Evolutionary conservation across 176 grass and related monocot genomes (phyloP), one percentile per base, ranked within the genome.

Genomic region (Carex littledalei): DNA sequence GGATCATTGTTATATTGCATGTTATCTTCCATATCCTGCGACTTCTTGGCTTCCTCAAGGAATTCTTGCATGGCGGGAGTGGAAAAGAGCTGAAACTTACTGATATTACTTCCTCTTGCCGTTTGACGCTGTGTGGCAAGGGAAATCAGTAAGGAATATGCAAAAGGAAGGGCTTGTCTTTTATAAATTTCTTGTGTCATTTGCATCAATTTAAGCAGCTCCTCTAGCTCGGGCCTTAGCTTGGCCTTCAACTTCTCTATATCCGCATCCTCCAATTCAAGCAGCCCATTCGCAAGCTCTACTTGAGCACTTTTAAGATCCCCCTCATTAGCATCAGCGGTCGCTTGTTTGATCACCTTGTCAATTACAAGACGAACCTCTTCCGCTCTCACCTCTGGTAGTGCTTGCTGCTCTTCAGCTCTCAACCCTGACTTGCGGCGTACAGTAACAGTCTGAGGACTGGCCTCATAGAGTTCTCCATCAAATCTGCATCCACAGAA

Each of bases 351-450:
- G 2, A 84, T 4, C 18, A 11, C 32, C 0, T 20, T 4, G 1
- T 18, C 1, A 9, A 60, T 8, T 5, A 0, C 0, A 8, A 3
- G 60, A 18, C 70, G 88, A 45, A 7, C 35, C 53, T 0, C 13
- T 84, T 89, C 84, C 0, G 17, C 49, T 61, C 57, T 68, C 60
- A 89, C 69, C 41, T 43, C 41, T 8, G 41, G 41, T 8, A 3
- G 41, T 43, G 5, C 41, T 43, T 8, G 5, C 6, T 5, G 41
- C 7, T 43, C 41, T 43, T 43, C 54, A 37, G 16, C 26, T 31
- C 2, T 13, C 32, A 53, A 6, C 13, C n/a, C 55, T 18, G 0
- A 6, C 43, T 43, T 16, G 66, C 79, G 3, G 1, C 1, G 11
- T 14, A 37, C 62, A 67, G 14, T 66, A 73, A 14, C 41, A 43